Evolutionary conservation across 2,329 filamentous ascomycete genomes (phyloP).

Genomic region (Blumeriella jaapii): DNA sequence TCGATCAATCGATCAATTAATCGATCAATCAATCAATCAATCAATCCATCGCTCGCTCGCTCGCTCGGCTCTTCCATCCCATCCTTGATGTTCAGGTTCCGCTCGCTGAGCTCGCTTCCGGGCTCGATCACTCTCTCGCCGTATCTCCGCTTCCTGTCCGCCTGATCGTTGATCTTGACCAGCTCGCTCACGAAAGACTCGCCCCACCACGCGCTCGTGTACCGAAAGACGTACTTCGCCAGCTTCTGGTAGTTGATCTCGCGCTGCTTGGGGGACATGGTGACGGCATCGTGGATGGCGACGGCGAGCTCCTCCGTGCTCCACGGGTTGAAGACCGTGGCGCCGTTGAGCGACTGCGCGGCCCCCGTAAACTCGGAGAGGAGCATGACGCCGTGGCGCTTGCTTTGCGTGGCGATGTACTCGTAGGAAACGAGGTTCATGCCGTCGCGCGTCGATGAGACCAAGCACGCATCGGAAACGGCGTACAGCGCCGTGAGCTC

Average conservation of each 20-base stretch:
- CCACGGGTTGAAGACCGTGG: constrained; percentile 94
- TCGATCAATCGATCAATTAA: too few species aligned
- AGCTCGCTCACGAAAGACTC: constrained; percentile 84
- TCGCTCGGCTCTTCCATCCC: constrained; percentile 3
- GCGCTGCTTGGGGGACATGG: constrained; percentile 84
- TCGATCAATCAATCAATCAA: too few species aligned
- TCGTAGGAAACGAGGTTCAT: constrained; percentile 99
- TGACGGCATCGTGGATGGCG: constrained; percentile 91
- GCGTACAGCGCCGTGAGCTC: constrained; percentile 91
- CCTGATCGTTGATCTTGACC: constrained; percentile 26
- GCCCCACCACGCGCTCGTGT: constrained; percentile 96
- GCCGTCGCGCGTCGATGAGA: constrained; percentile 90
- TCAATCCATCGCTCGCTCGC: too few species aligned
- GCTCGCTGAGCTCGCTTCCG: constrained; percentile 14
- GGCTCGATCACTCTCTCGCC: constrained; percentile 5
- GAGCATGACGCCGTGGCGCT: constrained; percentile 86
- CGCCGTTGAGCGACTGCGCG: constrained; percentile 86
- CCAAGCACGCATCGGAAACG: constrained; percentile 82
- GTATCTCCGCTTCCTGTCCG: constrained; percentile 23
- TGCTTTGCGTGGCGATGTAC: constrained; percentile 88
- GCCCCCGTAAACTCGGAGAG: constrained; percentile 95
- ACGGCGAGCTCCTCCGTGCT: constrained; percentile 93
- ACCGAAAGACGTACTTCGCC: constrained; percentile 92
- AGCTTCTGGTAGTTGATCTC: constrained; percentile 82
- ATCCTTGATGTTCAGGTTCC: constrained; percentile 11